Conservation (phyloP, 2,329 filamentous ascomycete genomes). For the Neofusicoccum umdonicola region DNA sequence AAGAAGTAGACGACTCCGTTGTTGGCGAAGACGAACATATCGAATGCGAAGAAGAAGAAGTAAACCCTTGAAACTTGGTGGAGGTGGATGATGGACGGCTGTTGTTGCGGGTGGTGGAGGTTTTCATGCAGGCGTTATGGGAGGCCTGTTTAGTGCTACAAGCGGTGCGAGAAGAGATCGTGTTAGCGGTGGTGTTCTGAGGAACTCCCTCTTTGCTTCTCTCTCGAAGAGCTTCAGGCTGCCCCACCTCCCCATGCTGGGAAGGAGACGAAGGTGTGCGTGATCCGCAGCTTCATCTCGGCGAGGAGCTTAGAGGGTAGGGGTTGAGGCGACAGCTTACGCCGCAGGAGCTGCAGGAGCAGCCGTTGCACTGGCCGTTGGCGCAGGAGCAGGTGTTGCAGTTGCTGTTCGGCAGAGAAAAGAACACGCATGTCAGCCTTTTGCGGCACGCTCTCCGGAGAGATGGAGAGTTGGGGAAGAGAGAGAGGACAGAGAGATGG, state of each 20-base stretch:
- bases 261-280: not conserved
- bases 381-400: slow-evolving; percentile 32
- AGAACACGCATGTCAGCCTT: slow-evolving; percentile 9
- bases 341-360: slow-evolving; percentile 31
- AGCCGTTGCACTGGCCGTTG: slow-evolving; percentile 31
- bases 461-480: not conserved
- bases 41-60: not conserved
- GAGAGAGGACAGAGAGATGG: not conserved
- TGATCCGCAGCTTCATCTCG: not conserved
- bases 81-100: not conserved
- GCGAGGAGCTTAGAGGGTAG: not conserved
- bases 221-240: not conserved
- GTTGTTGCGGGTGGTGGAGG: not conserved
- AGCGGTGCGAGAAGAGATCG: not conserved
- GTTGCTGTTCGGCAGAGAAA: slow-evolving; percentile 4
- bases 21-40: not conserved
- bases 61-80: not conserved
- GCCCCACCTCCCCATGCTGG: not conserved
- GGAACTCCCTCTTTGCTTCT: not conserved
- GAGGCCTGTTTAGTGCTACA: slow-evolving; percentile 8
- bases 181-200: not conserved
- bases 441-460: not conserved
- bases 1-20: not conserved
- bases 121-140: not conserved
- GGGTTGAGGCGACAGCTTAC: slow-evolving; percentile 11